Percentiles rank a stretch among this genome's conserved stretches.
Conservation (phyloP, 2,329 filamentous ascomycete genomes). For the Simplicillium aogashimaense region DNA sequence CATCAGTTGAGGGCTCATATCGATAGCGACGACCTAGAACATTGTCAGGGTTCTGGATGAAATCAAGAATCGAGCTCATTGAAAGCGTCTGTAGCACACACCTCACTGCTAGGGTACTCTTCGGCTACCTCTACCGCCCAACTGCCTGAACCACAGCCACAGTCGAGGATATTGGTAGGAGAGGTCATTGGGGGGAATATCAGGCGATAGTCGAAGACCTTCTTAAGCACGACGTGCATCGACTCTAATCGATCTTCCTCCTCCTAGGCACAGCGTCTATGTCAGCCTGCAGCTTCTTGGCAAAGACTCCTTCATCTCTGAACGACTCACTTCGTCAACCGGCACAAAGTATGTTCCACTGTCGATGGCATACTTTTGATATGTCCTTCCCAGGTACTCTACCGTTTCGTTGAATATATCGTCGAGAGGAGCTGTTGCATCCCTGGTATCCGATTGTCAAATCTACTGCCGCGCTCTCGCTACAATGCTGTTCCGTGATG, state of each 20-base stretch:
- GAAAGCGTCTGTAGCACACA: conserved; percentile 21
- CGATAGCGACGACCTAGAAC: conserved; percentile 58
- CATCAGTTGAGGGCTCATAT: conserved; percentile 61
- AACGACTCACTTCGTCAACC: conserved; percentile 54
- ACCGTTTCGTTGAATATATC: conserved; percentile 48
- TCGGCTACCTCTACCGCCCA: conserved; percentile 64
- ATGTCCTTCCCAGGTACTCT: conserved; percentile 51
- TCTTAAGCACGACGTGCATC: conserved; percentile 52
- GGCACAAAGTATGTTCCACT: conserved; percentile 58
- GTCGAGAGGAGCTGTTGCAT: conserved; percentile 44
- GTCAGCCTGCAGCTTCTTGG: conserved; percentile 4
- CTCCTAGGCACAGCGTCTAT: conserved; percentile 34
- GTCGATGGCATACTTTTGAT: conserved; percentile 56
- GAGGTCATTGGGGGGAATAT: conserved; percentile 58
- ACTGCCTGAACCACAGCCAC: conserved; percentile 59
- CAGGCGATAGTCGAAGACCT: conserved; percentile 55
- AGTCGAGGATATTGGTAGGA: conserved; percentile 56
- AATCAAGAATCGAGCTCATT: not conserved
- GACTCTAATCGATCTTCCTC: conserved; percentile 56
- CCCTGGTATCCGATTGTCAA: conserved; percentile 26
- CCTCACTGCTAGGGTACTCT: conserved; percentile 54
- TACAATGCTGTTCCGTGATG: no score
- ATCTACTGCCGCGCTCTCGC: no score
- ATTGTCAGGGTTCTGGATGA: no score
- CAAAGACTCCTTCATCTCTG: conserved; percentile 4